Base-by-base conservation (phyloP, 2,329 filamentous ascomycete species). In the Neobulgaria alba region DNA sequence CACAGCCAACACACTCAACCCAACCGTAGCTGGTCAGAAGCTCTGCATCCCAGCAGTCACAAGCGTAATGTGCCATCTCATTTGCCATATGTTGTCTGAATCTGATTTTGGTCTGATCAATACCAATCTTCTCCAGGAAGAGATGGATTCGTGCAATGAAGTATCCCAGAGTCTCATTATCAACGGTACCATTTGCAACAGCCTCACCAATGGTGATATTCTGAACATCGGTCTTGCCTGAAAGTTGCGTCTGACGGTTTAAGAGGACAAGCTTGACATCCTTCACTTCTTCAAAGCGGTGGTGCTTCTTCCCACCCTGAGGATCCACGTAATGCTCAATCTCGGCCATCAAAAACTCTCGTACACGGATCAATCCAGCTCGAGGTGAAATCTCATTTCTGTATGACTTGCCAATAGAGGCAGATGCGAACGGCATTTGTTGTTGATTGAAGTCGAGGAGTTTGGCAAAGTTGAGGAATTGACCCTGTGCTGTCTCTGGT, bases 291-390 rank as follows among this genome's bases (percentile, higher is more conserved):
- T 77, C 66, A 66, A 98, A 98, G 42, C 89, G 83, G 38, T 74
- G 67, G 63, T 98, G 92, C 68, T 92, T 93, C 78, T 98, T 98
- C 66, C 88, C 87, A 59, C 87, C 79, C 58, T 92, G 73, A 9
- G 92, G 92, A 58, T 98, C 92, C 52, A 98, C 92, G 60, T 86
- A 98, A 65, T 98, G 92, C 69, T 98, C 92, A 55, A 98, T 95
- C 67, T 98, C 92, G 17, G 90, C 92, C 92, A 98, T 96, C 56
- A 95, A 67, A 68, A 98, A 96, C 64, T 98, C 92, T 56, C 92
- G 85, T 32, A 98, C 92, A 55, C 92, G 84, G 43, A 98, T 68
- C 30, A 98, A 79, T 66, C 92, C 92, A 49, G 86, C 78, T 41
- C 92, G 79, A 8, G 92, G 92, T 0, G 92, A 95, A 55, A 98